phyloP scores from a whole-genome alignment of 1,139 yeast species.

The Meyerozyma smithsonii region DNA sequence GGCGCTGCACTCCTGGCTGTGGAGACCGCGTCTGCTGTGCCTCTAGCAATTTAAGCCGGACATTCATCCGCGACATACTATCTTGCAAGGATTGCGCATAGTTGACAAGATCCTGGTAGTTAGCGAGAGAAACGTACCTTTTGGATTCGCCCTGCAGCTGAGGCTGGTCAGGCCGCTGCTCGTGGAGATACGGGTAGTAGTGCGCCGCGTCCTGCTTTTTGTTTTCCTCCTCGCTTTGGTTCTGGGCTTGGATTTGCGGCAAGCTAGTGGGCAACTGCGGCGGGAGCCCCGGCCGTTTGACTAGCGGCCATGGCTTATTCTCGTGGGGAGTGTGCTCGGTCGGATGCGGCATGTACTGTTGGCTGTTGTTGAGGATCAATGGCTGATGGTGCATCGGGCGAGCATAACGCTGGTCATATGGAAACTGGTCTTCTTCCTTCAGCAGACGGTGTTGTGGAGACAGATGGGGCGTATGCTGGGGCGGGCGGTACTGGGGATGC shows the following conservation, averaged over 20 bases:
- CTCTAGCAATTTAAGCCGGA: constrained; percentile 17
- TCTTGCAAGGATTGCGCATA: constrained; percentile 33
- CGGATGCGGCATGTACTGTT: background rate
- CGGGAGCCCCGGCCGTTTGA: background rate
- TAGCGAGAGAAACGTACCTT: constrained; percentile 21
- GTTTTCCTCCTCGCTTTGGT: no score
- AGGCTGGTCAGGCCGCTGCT: background rate
- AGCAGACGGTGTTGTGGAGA: background rate
- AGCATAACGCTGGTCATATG: background rate
- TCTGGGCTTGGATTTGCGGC: background rate
- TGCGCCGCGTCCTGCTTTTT: background rate
- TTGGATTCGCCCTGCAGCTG: constrained; percentile 4
- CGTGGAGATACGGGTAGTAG: background rate
- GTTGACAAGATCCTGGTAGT: constrained; percentile 31
- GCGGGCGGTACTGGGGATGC: constrained; percentile 2
- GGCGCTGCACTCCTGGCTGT: constrained; percentile 2
- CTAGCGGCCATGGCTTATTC: no score
- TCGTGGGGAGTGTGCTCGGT: no score
- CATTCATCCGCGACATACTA: constrained; percentile 23
- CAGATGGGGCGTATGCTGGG: no score
- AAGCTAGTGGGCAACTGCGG: no score
- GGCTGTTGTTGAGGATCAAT: background rate
- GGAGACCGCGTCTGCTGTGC: constrained; percentile 6
- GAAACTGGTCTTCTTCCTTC: background rate
- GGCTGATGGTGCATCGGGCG: constrained; percentile 1